Conservation (phyloP, 2,329 filamentous ascomycete species). For the Akanthomyces dipterigenus region DNA sequence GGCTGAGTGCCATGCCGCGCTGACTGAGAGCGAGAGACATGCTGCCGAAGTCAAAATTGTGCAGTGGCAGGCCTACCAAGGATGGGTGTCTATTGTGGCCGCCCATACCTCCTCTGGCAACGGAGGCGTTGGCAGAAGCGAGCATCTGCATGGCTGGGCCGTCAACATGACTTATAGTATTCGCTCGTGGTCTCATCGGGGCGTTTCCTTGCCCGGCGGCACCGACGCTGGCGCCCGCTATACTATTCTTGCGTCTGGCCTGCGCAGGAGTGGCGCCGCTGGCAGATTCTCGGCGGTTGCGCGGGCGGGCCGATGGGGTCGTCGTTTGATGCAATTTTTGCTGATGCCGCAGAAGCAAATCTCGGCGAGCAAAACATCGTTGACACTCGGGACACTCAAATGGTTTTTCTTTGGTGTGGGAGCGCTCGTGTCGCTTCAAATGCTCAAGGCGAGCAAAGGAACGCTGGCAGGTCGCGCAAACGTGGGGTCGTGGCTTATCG, state of each 20-base stretch:
- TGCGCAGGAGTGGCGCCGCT: conserved; percentile 61
- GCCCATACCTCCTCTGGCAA: conserved; percentile 40
- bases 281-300: conserved; percentile 85
- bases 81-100: conserved; percentile 68
- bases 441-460: conserved; percentile 95
- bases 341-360: conserved; percentile 88
- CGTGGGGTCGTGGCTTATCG: conserved; percentile 92
- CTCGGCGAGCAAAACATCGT: conserved; percentile 88
- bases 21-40: conserved; percentile 65
- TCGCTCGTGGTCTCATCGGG: conserved; percentile 79
- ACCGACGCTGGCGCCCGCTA: conserved; percentile 51
- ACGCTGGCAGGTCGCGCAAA: conserved; percentile 83
- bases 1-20: conserved; percentile 57
- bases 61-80: conserved; percentile 58
- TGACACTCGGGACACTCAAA: conserved; percentile 95
- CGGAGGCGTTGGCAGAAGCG: conserved; percentile 50
- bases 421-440: conserved; percentile 55
- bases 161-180: conserved; percentile 94
- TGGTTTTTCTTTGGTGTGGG: conserved; percentile 77
- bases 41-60: conserved; percentile 56
- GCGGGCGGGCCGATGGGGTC: conserved; percentile 77
- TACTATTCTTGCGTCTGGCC: conserved; percentile 83
- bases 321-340: conserved; percentile 96
- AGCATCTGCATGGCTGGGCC: conserved; percentile 67
- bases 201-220: conserved; percentile 37